Evolutionary conservation across 495 filamentous ascomycete species (phyloP), one percentile per base, ranked within the genome.

Genomic region (Hypoxylon cercidicola): DNA sequence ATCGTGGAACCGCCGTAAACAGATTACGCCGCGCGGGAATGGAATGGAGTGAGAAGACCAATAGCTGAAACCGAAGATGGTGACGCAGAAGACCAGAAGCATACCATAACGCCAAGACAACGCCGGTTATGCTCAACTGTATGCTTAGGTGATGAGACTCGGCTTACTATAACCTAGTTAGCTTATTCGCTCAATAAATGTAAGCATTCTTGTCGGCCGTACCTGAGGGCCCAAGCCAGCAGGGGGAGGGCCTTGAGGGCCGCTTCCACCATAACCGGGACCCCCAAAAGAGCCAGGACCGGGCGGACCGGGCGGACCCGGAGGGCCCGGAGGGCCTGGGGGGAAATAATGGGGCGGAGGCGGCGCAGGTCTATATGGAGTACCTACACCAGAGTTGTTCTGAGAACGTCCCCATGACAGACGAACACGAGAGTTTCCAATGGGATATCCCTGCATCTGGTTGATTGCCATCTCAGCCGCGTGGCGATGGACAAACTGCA

Each of bases 391-490:
- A 51, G 95, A 98, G 82, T 99, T 99, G 86, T 99, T 99, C 85
- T 99, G 95, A 44, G 90, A 93, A 55, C 95, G 91, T 56, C 95
- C 95, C 95, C 95, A 99, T 70, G 91, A 95, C 65, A 99, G 86
- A 68, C 95, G 92, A 41, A 99, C 95, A 54, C 95, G 91, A 15
- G 95, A 99, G 82, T 99, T 99, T 49, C 95, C 95, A 70, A 99
- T 99, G 37, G 95, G 95, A 78, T 99, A 99, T 35, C 95, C 95
- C 79, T 99, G 95, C 95, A 99, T 99, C 80, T 99, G 95, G 82
- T 99, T 99, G 84, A 99, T 99, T 55, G 95, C 95, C 95, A 99
- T 99, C 82, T 99, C 95, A 18, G 95, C 95, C 15, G 95, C 95
- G 78, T 99, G 95, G 62, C 95, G 93, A 78, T 99, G 95, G 51